A percentile compares a stretch with the other conserved stretches of the same genome.
phyloP scores from a whole-genome alignment of 2,329 filamentous ascomycete genomes.

The Hypocreales sp. region DNA sequence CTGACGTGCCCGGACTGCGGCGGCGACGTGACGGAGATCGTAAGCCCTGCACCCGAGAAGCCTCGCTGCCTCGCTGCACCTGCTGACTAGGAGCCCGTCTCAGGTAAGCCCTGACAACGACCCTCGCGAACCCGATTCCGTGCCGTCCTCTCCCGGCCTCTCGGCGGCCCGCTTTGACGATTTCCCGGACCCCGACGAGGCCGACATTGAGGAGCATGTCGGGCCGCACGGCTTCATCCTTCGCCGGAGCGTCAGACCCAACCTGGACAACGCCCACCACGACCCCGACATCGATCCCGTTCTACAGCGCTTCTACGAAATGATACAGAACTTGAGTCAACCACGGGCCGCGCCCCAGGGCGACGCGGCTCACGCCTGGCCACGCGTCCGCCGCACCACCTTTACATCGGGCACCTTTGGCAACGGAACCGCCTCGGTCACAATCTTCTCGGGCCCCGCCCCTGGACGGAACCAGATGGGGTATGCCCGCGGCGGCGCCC shows the following conservation, averaged over 20 bases:
- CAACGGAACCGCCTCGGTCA: slow-evolving; percentile 30
- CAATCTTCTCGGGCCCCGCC: slow-evolving; percentile 26
- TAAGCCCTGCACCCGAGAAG: no score
- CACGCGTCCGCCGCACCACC: slow-evolving; percentile 21
- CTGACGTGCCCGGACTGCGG: slow-evolving; percentile 64
- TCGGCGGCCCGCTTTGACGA: slow-evolving; percentile 14
- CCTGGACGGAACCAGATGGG: slow-evolving; percentile 4
- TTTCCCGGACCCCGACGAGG: slow-evolving; percentile 43
- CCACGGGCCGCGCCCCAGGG: background rate
- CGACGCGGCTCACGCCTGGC: slow-evolving; percentile 2
- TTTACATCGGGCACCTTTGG: slow-evolving; percentile 20
- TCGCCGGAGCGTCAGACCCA: slow-evolving; percentile 17
- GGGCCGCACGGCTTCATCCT: slow-evolving; percentile 25
- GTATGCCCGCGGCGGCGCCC: slow-evolving; percentile 6
- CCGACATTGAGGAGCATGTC: slow-evolving; percentile 39
- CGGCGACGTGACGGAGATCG: slow-evolving; percentile 74
- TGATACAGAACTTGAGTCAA: slow-evolving; percentile 23
- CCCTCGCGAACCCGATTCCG: slow-evolving; percentile 30
- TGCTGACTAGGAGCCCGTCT: no score
- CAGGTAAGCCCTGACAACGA: slow-evolving; percentile 45
- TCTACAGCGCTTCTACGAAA: slow-evolving; percentile 25
- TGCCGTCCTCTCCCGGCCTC: slow-evolving; percentile 14
- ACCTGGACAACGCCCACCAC: slow-evolving; percentile 10
- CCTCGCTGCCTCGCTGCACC: no score
- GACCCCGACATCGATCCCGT: slow-evolving; percentile 20